A percentile compares a stretch with the other conserved stretches of the same genome.
Evolutionary conservation across 306 rosid species (phyloP).

Genomic region (Lathyrus oleraceus): DNA sequence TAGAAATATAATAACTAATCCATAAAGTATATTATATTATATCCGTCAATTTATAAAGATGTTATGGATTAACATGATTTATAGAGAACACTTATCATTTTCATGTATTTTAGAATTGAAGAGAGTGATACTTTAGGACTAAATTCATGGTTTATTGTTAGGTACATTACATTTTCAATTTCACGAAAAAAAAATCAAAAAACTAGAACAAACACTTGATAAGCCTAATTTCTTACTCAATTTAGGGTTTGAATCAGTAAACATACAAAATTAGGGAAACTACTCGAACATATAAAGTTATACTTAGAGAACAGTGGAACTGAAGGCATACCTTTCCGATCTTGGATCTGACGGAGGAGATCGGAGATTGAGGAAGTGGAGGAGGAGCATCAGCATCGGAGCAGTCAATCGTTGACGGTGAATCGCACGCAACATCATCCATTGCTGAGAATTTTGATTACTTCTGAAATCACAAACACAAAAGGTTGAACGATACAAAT

Average conservation of each 20-base stretch:
- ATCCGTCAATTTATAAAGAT: background rate
- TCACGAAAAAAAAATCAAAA: background rate
- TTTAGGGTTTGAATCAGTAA: slow-evolving; percentile 26
- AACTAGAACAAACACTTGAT: background rate
- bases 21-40: background rate
- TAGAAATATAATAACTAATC: too few relatives aligned
- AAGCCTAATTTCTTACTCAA: background rate
- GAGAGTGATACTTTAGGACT: background rate
- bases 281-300: slow-evolving; percentile 1
- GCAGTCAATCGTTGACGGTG: slow-evolving; percentile 42
- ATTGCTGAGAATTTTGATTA: slow-evolving; percentile 6
- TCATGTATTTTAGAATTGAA: too few relatives aligned
- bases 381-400: slow-evolving; percentile 1
- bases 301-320: background rate
- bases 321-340: slow-evolving; percentile 52
- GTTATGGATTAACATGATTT: background rate
- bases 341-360: slow-evolving; percentile 53
- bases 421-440: slow-evolving; percentile 58
- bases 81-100: too few relatives aligned
- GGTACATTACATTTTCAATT: background rate
- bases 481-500: background rate
- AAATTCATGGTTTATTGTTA: background rate
- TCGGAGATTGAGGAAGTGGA: slow-evolving; percentile 34
- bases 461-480: background rate
- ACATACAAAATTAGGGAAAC: background rate